Evolutionary conservation across 345 rosid species (phyloP), one percentile per base, ranked within the genome.

Genomic region (Salix udensis): DNA sequence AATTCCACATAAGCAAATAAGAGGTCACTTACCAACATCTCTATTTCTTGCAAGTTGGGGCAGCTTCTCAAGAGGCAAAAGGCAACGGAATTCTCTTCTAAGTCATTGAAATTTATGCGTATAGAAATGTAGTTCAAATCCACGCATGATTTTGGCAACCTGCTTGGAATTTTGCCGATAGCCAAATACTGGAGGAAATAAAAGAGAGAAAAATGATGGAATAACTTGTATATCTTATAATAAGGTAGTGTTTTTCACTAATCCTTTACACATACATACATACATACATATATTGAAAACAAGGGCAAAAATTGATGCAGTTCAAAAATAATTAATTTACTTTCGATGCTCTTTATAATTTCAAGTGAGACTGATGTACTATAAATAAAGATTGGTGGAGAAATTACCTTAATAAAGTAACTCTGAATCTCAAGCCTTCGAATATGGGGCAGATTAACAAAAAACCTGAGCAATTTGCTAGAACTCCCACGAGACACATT

Each of bases 401-500:
- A 3, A 16, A 40, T 73, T 82, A 91, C 95, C 95, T 88, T 89
- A 44, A 91, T 68, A 82, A 88, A 89, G 87, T 85, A 89, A 78
- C 86, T 88, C 86, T 91, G 90, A 76, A 91, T 78, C 84, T 91
- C 92, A 19, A 91, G 90, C 80, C 91, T 87, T 68, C 89, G 87
- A 68, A 91, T 82, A 68, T 86, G 90, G 67, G 95, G 91, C 72
- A 91, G 80, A 83, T 88, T 85, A 74, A 71, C 85, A 79, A 91
- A 89, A 85, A 91, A 91, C 67, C 85, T 88, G 70, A 87, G 82
- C 79, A 91, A 64, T 84, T 87, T 91, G 83, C 91, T 81, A 14
- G 83, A 80, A 75, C 72, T 83, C 37, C 80, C 85, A 42, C 15
- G 70, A 60, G 73, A 46, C 53, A 42, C 34, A 21, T 53, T 76